Conservation (phyloP, 2,329 filamentous ascomycete genomes). For the Neofusicoccum parvum region DNA sequence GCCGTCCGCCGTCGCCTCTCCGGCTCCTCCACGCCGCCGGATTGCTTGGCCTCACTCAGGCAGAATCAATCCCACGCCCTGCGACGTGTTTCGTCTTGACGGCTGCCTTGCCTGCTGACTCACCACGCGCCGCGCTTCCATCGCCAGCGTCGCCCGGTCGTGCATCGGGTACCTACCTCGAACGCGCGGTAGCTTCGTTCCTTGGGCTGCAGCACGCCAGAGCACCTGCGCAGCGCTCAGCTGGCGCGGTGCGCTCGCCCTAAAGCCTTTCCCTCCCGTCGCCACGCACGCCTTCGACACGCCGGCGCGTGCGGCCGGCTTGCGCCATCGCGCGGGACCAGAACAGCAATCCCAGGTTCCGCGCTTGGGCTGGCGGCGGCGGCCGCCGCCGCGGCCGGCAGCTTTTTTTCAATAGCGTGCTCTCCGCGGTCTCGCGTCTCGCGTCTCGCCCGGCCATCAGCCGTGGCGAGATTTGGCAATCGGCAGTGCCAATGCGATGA, state of each 20-base stretch:
- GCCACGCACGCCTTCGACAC: not conserved
- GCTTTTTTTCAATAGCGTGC: not conserved
- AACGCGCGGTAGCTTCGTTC: not conserved
- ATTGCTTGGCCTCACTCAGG: not conserved
- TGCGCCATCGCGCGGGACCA: not conserved
- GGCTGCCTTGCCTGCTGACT: not conserved
- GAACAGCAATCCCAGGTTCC: no score
- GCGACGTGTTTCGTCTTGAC: not conserved
- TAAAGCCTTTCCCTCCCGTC: not conserved
- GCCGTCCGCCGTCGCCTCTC: not conserved
- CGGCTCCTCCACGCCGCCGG: not conserved
- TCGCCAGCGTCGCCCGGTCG: not conserved
- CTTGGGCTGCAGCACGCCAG: not conserved
- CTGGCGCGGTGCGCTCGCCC: no score
- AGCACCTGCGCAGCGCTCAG: no score
- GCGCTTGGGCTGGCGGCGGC: not conserved
- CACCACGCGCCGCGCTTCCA: not conserved
- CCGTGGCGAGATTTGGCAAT: no score
- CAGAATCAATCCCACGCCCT: no score
- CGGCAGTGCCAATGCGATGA: no score
- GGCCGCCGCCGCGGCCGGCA: not conserved
- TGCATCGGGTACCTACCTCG: not conserved
- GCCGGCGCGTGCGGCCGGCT: not conserved
- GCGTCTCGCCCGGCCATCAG: no score
- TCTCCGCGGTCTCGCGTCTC: no score